Evolutionary conservation across 179 eudicot genomes (phyloP), one percentile per base, ranked within the genome.

Genomic region (Dionaea muscipula): DNA sequence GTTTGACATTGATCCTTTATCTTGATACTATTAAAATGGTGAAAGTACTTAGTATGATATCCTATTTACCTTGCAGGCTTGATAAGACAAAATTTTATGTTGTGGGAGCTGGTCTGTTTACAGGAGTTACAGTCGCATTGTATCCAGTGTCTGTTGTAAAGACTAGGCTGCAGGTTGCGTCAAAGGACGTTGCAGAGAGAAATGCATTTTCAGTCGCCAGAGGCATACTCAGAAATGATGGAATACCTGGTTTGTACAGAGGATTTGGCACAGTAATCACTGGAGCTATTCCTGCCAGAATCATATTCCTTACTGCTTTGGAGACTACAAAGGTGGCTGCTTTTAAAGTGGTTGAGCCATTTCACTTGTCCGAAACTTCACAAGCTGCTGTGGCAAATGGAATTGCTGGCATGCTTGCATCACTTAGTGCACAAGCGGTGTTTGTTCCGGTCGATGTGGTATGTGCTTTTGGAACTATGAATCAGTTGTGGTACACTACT

Each of bases 381-480:
- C 69, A 91, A 66, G 98, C 98, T 59, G 98, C 98, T 53, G 56
- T 91, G 55, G 98, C 98, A 61, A 91, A 87, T 73, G 98, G 98
- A 51, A 56, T 78, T 63, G 98, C 93, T 64, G 98, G 98, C 58
- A 91, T 91, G 98, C 43, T 76, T 56, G 87, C 83, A 35, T 84
- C 98, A 60, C 80, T 87, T 69, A 68, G 74, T 63, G 68, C 98
- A 26, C 98, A 91, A 69, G 78, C 88, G 50, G 80, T 84, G 36
- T 91, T 87, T 72, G 95, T 91, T 60, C 98, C 98, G 31, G 59
- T 91, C 64, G 98, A 91, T 51, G 95, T 90, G 90, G 97, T 90
- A 86, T 58, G 81, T 56, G 19, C 9, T n/a, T n/a, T n/a, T n/a
- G n/a, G n/a, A n/a, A n/a, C n/a, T n/a, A n/a, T n/a, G n/a, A n/a